Percentiles rank a stretch among this genome's conserved stretches.
phyloP scores from a whole-genome alignment of 345 rosid species.

The Psidium guajava region DNA sequence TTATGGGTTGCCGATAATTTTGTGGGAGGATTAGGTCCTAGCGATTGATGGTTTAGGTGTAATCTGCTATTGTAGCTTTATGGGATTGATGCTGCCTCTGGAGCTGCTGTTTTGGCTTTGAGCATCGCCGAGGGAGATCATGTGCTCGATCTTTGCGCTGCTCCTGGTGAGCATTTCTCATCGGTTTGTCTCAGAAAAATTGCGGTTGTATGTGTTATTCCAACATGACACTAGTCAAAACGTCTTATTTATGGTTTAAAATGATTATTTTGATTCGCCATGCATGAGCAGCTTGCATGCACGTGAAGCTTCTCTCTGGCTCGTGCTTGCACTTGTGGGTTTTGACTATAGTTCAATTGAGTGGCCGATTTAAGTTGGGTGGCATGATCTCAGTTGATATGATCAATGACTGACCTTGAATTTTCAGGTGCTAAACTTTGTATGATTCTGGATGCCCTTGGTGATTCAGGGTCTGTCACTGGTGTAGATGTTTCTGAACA shows the following conservation, averaged over 20 bases:
- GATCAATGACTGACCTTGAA: neutral
- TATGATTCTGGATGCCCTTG: slow-evolving; percentile 69
- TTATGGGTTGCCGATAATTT: neutral
- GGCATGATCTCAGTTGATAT: neutral
- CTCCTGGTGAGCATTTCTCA: slow-evolving; percentile 46
- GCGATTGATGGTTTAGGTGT: neutral
- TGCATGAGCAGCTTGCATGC: neutral
- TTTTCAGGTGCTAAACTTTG: slow-evolving; percentile 92
- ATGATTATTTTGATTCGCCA: neutral
- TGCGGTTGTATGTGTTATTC: neutral
- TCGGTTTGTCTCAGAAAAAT: neutral
- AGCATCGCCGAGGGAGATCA: slow-evolving; percentile 66
- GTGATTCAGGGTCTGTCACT: slow-evolving; percentile 69
- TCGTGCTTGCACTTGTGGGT: neutral
- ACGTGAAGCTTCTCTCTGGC: neutral
- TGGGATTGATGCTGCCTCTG: slow-evolving; percentile 94
- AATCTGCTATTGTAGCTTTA: slow-evolving; percentile 38
- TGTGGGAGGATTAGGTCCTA: neutral
- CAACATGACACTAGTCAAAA: neutral
- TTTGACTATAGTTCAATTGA: neutral
- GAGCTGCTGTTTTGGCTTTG: slow-evolving; percentile 78
- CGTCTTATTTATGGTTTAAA: neutral
- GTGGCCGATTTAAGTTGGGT: neutral
- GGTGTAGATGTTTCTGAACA: slow-evolving; percentile 88
- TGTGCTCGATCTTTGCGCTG: slow-evolving; percentile 87